Percentiles rank a stretch among this genome's conserved stretches.
Conservation (phyloP, 2,329 filamentous ascomycete species). For the Alternaria ventricosa region DNA sequence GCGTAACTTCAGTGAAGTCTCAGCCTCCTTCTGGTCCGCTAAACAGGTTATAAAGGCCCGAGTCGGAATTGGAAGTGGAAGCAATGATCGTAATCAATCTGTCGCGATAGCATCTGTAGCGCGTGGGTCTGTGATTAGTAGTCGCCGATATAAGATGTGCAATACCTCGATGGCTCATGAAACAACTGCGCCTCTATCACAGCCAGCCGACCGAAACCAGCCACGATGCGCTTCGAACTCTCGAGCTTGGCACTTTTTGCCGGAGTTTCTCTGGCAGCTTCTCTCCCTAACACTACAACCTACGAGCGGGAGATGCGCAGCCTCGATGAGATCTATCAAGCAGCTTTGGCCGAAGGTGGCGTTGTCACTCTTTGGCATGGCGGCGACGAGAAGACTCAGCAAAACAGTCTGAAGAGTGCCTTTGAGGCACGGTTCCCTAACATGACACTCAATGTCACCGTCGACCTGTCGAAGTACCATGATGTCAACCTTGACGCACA, state of each 20-base stretch:
- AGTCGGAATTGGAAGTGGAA: not conserved
- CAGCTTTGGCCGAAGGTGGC: slow-evolving; percentile 57
- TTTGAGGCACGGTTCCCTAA: slow-evolving; percentile 59
- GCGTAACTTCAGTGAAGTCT: not conserved
- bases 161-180: not conserved
- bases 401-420: slow-evolving; percentile 49
- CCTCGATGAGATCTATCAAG: slow-evolving; percentile 59
- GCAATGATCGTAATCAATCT: not conserved
- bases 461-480: slow-evolving; percentile 64
- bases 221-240: slow-evolving; percentile 2
- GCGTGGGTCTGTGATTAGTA: not conserved
- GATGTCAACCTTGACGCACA: slow-evolving; percentile 57
- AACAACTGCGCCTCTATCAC: not conserved
- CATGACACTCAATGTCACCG: slow-evolving; percentile 60
- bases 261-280: not conserved
- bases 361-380: slow-evolving; percentile 58
- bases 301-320: slow-evolving; percentile 51
- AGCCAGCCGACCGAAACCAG: not conserved
- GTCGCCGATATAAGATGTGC: not conserved
- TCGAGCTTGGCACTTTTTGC: slow-evolving; percentile 6
- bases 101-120: not conserved
- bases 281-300: not conserved
- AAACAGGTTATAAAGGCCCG: not conserved
- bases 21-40: not conserved
- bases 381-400: slow-evolving; percentile 55